Evolutionary conservation across 345 rosid genomes (phyloP), one percentile per base, ranked within the genome.

Genomic region (Populus simonii): DNA sequence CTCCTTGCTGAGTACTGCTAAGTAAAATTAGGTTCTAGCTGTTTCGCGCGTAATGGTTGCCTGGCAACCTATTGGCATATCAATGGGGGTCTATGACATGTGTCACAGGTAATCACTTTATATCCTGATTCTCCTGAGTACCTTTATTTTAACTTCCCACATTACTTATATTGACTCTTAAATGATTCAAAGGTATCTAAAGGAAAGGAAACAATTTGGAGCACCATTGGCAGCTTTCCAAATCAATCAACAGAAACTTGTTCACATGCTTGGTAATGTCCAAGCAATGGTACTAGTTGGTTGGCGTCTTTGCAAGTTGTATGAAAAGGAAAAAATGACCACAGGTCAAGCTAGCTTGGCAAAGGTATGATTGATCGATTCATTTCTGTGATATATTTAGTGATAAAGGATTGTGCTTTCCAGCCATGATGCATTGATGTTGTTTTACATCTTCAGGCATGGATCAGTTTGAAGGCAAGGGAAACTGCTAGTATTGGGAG

Each of bases 191-290:
- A 95, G 98, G 88, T 96, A 96, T 83, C 83, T 92, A 71, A 88
- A 85, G 82, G 98, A 96, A 91, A 90, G 99, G 83, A 91, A 90
- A 84, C 99, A 94, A 87, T 96, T 96, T 84, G 97, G 97, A 88
- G 98, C 94, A 73, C 98, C 97, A 33, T 82, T 96, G 85, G 99
- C 97, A 68, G 92, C 99, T 74, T 94, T 92, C 83, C 99, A 91
- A 79, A 63, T 93, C 71, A 93, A 89, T 87, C 99, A 96, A 78
- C 95, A 90, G 88, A 96, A 93, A 85, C 98, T 96, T 74, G 94
- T 91, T 55, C 84, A 83, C 71, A 93, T 96, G 91, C 86, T 94
- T 75, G 95, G 98, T 25, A 89, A 93, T 83, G 83, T 96, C 75
- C 97, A 96, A 83, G 98, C 97, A 17, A 96, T 96, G 97, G 65